Evolutionary conservation across 345 rosid species (phyloP).

Genomic region (Nephelium lappaceum): DNA sequence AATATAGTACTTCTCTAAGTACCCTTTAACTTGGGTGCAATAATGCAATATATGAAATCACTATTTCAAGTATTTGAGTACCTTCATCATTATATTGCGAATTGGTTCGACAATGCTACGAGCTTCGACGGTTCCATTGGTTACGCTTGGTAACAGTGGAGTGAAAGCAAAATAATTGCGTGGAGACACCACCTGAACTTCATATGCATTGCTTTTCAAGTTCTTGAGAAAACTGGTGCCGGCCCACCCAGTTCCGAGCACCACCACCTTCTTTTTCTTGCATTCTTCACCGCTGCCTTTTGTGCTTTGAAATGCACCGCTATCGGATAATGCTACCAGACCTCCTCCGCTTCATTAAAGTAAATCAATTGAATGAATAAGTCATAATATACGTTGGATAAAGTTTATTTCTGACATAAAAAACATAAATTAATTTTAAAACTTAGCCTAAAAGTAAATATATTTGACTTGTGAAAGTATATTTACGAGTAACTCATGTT

Average conservation of each 20-base stretch:
- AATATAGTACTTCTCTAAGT: no score
- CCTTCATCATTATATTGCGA: slow-evolving; percentile 64
- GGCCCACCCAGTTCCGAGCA: slow-evolving; percentile 87
- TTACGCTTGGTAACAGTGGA: slow-evolving; percentile 81
- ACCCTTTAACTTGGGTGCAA: background rate
- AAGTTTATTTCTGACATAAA: background rate
- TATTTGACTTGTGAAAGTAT: background rate
- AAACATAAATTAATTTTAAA: background rate
- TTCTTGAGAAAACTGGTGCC: slow-evolving; percentile 71
- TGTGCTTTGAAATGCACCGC: slow-evolving; percentile 25
- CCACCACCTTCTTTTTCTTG: slow-evolving; percentile 73
- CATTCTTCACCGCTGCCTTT: slow-evolving; percentile 18
- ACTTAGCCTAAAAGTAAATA: background rate
- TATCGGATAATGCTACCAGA: slow-evolving; percentile 51
- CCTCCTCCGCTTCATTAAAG: slow-evolving; percentile 52
- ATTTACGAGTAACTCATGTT: no score
- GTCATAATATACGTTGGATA: background rate
- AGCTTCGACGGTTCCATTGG: slow-evolving; percentile 83
- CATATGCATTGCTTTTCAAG: slow-evolving; percentile 53
- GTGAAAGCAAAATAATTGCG: slow-evolving; percentile 85
- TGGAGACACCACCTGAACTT: slow-evolving; percentile 73
- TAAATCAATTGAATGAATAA: background rate
- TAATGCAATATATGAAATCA: background rate
- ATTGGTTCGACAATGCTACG: slow-evolving; percentile 89
- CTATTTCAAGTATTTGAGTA: slow-evolving; percentile 13